Base-by-base conservation (phyloP, 495 filamentous ascomycete species). In the Tetracladium marchalianum region DNA sequence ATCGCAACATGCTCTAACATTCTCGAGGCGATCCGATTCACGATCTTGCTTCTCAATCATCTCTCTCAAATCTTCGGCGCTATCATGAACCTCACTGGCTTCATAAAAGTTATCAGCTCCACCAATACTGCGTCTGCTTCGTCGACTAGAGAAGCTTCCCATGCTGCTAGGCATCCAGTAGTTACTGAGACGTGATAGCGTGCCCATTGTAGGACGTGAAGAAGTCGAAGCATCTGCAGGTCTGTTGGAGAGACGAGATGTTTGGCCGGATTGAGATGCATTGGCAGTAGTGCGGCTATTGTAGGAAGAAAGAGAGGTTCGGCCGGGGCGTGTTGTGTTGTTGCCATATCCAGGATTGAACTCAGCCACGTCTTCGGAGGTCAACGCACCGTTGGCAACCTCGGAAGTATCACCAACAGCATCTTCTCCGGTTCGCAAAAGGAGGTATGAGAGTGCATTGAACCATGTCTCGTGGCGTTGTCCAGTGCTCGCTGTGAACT, bases 401-500 rank as follows among this genome's bases (percentile, higher is more conserved):
- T 77, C 75, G 36, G 79, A 76, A 1, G 70, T 62, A 38, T 83
- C 81, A 18, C 73, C 71, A 35, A 67, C 68, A 27, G 67, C 67
- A 31, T 82, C 76, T 37, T 77, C 63, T 17, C 71, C 69, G 11
- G 84, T 85, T 35, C 88, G 80, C 16, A 94, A 66, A 24, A 97
- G 74, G 11, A 98, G 77, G 58, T 98, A 98, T 2, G 88, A 93
- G 33, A 98, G 73, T 5, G 92, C 89, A 59, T 96, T 96, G 75
- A 92, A 97, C 92, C 92, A 98, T 4, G 90, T 97, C 63, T 97
- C 92, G 53, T 98, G 92, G 43, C 92, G 74, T 57, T 95, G 88
- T 13, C 87, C 82, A 8, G 92, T 98, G 24, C 85, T 81, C 43
- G 93, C 93, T 15, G 92, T 98, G 56, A 97, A 90, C 56, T 95